phyloP scores from a whole-genome alignment of 805 yeast genomes.

The Saturnispora besseyi region DNA sequence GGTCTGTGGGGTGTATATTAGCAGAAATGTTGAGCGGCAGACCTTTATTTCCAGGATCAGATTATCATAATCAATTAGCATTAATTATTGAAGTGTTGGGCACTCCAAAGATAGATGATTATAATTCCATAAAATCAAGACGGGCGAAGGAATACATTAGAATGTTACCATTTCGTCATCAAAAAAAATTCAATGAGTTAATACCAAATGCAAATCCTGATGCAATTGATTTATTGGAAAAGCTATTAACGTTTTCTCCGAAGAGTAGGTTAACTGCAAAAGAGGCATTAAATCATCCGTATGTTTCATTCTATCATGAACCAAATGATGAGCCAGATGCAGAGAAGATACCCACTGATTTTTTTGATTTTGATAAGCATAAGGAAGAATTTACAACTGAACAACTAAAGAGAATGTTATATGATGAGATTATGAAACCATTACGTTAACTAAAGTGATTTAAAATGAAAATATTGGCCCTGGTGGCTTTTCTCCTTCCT shows the following conservation, averaged over 20 bases:
- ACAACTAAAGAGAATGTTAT: slow-evolving; percentile 70
- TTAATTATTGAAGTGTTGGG: slow-evolving; percentile 80
- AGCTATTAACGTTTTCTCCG: slow-evolving; percentile 77
- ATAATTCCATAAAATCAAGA: slow-evolving; percentile 61
- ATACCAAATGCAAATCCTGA: slow-evolving; percentile 49
- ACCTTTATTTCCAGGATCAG: slow-evolving; percentile 90
- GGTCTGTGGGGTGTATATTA: slow-evolving; percentile 95
- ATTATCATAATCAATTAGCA: slow-evolving; percentile 85
- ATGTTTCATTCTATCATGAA: slow-evolving; percentile 81
- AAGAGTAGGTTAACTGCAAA: slow-evolving; percentile 71
- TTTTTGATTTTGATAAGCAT: slow-evolving; percentile 79
- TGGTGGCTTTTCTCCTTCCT: not conserved
- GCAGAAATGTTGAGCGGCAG: slow-evolving; percentile 83
- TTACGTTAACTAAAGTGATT: slow-evolving; percentile 13
- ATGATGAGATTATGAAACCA: slow-evolving; percentile 68
- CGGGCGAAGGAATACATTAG: slow-evolving; percentile 85
- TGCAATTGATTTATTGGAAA: slow-evolving; percentile 60
- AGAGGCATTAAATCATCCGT: slow-evolving; percentile 81
- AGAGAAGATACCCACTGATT: slow-evolving; percentile 72
- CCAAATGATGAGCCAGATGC: slow-evolving; percentile 90
- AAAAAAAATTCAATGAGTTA: slow-evolving; percentile 45
- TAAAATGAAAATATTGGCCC: not conserved
- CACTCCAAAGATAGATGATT: slow-evolving; percentile 76
- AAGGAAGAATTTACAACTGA: slow-evolving; percentile 70
- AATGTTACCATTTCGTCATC: slow-evolving; percentile 63